phyloP scores from a whole-genome alignment of 768 basidiomycete genomes.

The Lyophyllum decastes region DNA sequence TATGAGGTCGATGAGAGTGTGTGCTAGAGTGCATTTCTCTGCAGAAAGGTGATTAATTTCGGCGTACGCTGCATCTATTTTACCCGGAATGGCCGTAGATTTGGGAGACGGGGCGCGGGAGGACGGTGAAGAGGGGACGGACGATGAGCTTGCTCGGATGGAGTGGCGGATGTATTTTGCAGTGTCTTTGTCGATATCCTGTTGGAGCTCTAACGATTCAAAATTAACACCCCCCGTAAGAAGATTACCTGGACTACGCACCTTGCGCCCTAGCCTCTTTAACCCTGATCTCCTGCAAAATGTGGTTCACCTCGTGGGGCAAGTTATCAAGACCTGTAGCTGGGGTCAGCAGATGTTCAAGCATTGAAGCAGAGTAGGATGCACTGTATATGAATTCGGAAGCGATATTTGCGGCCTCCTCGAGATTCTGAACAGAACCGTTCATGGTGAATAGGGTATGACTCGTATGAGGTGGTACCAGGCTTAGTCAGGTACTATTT shows the following conservation, averaged over 20 bases:
- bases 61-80: slow-evolving; percentile 45
- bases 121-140: slow-evolving; percentile 26
- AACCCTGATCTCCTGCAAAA: slow-evolving; percentile 52
- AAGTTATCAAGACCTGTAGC: slow-evolving; percentile 52
- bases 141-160: slow-evolving; percentile 31
- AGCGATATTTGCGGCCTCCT: slow-evolving; percentile 55
- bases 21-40: slow-evolving; percentile 49
- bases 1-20: slow-evolving; percentile 51
- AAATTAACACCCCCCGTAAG: neutral
- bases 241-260: slow-evolving; percentile 19
- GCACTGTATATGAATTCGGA: slow-evolving; percentile 59
- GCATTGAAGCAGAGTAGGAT: slow-evolving; percentile 12
- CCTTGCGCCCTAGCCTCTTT: slow-evolving; percentile 47
- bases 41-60: slow-evolving; percentile 45
- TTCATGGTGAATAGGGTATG: slow-evolving; percentile 25
- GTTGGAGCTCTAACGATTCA: slow-evolving; percentile 42
- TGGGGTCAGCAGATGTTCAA: neutral
- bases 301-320: slow-evolving; percentile 51
- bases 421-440: slow-evolving; percentile 39
- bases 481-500: slow-evolving; percentile 13
- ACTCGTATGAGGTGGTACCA: neutral
- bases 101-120: slow-evolving; percentile 39
- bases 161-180: slow-evolving; percentile 52
- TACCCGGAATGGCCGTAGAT: slow-evolving; percentile 37
- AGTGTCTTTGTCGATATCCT: slow-evolving; percentile 50